Evolutionary conservation across 169 alveolate genomes (phyloP), one percentile per base, ranked within the genome.

Genomic region (Ichthyophthirius multifiliis): DNA sequence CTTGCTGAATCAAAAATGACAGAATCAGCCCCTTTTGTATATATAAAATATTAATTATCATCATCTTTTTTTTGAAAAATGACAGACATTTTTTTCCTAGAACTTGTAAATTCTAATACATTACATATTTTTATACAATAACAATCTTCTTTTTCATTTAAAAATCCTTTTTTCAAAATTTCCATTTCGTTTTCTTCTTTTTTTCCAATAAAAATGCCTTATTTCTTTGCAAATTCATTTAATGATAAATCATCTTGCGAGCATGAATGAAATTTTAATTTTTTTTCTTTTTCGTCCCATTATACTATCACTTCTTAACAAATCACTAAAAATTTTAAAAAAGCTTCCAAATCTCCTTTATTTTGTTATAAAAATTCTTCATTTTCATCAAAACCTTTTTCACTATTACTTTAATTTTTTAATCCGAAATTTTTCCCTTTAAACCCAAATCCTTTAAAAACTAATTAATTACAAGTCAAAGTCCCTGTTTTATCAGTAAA

Each of bases 241-340:
- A 90, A 84, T 12, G 95, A 94, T 18, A 90, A 73, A 64, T 93
- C 97, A 84, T 93, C 97, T 6, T 95, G 97, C 23, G 88, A 81
- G 27, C 90, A 82, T 5, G 94, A 91, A 74, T 89, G 87, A 76
- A 87, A 93, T 20, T 75, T 41, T 0, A 82, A 63, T 45, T 83
- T 74, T 18, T 83, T 85, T 4, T 77, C 81, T 23, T 83, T 85
- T 4, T 77, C 81, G 20, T 74, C 83, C 20, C 67, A 20, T 12
- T 82, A 89, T 43, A 83, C 85, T 18, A 82, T 81, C 20, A 90
- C 95, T 64, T 83, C 78, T 80, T 88, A 90, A 75, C 94, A 93
- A 15, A 76, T 47, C 15, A 86, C 39, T 37, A 85, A 74, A 2
- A 79, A 62, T 23, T 75, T 67, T 43, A 90, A 75, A 39, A 86